These are phyloP conservation scores for Phytophthora parvispora DNA, from an alignment of 352 stramenopile species.

Conservation along the genomic window DNA sequence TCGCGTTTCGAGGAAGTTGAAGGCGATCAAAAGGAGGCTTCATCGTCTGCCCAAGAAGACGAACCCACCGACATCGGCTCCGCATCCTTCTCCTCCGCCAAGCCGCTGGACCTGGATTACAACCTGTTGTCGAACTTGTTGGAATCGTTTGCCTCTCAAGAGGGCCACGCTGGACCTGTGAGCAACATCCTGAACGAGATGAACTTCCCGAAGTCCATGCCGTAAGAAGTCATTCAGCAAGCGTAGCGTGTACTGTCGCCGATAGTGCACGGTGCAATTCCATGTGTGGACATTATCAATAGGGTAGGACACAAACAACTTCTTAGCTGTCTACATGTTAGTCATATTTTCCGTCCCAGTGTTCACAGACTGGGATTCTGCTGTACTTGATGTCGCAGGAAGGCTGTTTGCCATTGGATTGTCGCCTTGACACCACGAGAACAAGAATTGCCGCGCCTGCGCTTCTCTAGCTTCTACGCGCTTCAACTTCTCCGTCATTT, in stretches of 20 bases:
- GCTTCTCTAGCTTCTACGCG: conserved; percentile 48
- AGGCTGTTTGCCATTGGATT: neutral
- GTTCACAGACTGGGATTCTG: conserved; percentile 2
- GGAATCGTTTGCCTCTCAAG: conserved; percentile 84
- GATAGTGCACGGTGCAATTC: conserved; percentile 3
- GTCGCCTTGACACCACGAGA: conserved; percentile 50
- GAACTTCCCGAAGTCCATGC: conserved; percentile 33
- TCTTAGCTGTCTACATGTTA: conserved; percentile 28
- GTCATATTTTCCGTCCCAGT: conserved; percentile 20
- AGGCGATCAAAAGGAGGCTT: conserved; percentile 6
- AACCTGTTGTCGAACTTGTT: conserved; percentile 88
- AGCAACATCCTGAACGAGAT: conserved; percentile 83
- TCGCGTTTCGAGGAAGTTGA: conserved; percentile 37
- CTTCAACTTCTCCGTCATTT: conserved; percentile 43
- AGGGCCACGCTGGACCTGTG: conserved; percentile 74
- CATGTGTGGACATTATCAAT: conserved; percentile 28
- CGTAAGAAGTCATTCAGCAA: conserved; percentile 4
- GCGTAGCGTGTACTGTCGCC: neutral
- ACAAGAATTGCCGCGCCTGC: conserved; percentile 53
- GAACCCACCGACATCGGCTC: conserved; percentile 17
- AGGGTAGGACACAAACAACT: conserved; percentile 22
- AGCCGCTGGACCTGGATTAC: conserved; percentile 82
- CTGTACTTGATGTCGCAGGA: neutral
- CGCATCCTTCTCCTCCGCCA: conserved; percentile 36
- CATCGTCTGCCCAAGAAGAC: conserved; percentile 3